Percentiles rank a stretch among this genome's conserved stretches.
These are phyloP conservation scores for Phytophthora multivora DNA, from an alignment of 352 stramenopile species.

Conservation along the genomic window DNA sequence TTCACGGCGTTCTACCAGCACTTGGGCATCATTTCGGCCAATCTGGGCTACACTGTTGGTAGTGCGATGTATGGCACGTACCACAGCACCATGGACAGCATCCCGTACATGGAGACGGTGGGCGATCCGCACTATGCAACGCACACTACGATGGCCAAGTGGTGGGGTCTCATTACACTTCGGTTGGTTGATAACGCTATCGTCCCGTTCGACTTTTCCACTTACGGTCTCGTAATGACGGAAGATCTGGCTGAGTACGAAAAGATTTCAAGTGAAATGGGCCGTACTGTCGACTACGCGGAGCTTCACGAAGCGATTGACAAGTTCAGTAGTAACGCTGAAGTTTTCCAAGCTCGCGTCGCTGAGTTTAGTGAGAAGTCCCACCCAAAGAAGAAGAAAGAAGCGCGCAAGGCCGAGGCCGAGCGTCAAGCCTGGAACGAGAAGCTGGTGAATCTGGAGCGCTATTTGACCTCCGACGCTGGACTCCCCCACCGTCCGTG, in stretches of 20 bases:
- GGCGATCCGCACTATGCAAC: conserved; percentile 67
- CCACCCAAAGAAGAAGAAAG: conserved; percentile 5
- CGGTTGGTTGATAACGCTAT: conserved; percentile 55
- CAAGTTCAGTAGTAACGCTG: conserved; percentile 36
- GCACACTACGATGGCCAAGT: conserved; percentile 51
- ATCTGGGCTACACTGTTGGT: conserved; percentile 32
- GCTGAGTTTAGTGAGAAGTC: conserved; percentile 1
- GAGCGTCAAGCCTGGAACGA: conserved; percentile 21
- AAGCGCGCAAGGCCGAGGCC: conserved; percentile 5
- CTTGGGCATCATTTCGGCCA: conserved; percentile 80
- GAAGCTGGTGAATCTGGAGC: conserved; percentile 38
- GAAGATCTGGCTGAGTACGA: conserved; percentile 44
- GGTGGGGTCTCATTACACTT: conserved; percentile 69
- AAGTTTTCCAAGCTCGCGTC: conserved; percentile 31
- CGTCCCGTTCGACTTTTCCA: conserved; percentile 75
- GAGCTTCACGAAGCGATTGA: conserved; percentile 46
- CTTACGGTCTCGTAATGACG: conserved; percentile 66
- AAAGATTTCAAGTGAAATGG: conserved; percentile 26
- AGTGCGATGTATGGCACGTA: conserved; percentile 68
- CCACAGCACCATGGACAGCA: conserved; percentile 88
- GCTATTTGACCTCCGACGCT: conserved; percentile 38
- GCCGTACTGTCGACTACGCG: conserved; percentile 35
- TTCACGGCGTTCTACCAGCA: conserved; percentile 89
- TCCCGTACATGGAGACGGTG: conserved; percentile 65
- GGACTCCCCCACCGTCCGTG: conserved; percentile 53